These are phyloP conservation scores for Tuber borchii DNA, from an alignment of 495 filamentous ascomycete species.

Conservation along the genomic window DNA sequence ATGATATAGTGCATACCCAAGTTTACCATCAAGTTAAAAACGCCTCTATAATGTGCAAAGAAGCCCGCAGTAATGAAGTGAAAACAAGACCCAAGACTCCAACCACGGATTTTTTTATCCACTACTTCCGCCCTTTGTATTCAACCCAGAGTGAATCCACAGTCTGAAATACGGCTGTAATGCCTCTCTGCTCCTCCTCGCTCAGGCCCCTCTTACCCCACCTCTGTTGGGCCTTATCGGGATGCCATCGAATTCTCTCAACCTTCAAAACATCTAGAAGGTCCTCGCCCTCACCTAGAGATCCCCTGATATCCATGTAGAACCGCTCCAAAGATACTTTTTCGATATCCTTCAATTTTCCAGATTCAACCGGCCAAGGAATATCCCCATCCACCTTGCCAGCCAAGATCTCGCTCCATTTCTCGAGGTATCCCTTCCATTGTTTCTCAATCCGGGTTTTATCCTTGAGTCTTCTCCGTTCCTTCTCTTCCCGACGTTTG, in stretches of 20 bases:
- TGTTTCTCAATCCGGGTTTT: conserved; percentile 49
- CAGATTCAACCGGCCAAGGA: conserved; percentile 72
- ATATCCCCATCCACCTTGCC: conserved; percentile 47
- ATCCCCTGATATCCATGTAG: conserved; percentile 50
- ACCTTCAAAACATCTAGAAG: conserved; percentile 62
- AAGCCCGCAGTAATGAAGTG: background rate
- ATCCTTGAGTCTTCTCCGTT: conserved; percentile 48
- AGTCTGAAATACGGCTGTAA: conserved; percentile 88
- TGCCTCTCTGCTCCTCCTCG: conserved; percentile 61
- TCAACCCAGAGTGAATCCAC: conserved; percentile 77
- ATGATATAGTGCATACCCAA: background rate
- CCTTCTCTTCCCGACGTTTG: conserved; percentile 46
- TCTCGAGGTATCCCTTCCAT: conserved; percentile 60
- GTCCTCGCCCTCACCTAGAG: conserved; percentile 35
- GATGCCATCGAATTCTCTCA: conserved; percentile 92
- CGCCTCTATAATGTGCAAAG: background rate
- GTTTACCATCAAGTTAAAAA: background rate
- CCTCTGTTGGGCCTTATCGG: conserved; percentile 93
- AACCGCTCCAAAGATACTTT: conserved; percentile 59
- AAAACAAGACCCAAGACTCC: background rate
- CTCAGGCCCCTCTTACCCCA: conserved; percentile 62
- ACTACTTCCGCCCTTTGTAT: conserved; percentile 41
- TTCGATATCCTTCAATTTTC: conserved; percentile 55
- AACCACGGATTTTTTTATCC: background rate
- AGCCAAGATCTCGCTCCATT: conserved; percentile 57